Conservation (phyloP, 352 stramenopile genomes). For the Elongisporangium undulatum region DNA sequence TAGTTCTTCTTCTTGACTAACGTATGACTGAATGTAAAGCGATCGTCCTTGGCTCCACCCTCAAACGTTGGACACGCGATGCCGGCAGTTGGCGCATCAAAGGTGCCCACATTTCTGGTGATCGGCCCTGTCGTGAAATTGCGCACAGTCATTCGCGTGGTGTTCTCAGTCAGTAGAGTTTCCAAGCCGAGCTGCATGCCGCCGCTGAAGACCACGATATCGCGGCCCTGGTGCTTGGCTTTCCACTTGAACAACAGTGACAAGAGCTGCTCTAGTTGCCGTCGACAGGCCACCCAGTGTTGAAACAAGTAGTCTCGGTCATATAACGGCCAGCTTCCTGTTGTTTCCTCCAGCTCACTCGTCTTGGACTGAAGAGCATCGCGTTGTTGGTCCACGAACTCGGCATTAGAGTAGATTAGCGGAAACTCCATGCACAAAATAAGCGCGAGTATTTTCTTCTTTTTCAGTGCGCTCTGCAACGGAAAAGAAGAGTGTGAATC, state of each 20-base stretch:
- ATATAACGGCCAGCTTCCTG: conserved; percentile 38
- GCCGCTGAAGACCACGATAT: conserved; percentile 67
- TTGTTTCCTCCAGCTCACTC: conserved; percentile 1
- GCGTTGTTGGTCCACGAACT: conserved; percentile 37
- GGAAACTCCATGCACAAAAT: conserved; percentile 67
- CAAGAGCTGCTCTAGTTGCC: conserved; percentile 66
- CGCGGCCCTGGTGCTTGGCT: conserved; percentile 54
- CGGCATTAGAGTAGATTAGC: conserved; percentile 48
- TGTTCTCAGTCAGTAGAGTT: conserved; percentile 48
- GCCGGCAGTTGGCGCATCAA: conserved; percentile 40
- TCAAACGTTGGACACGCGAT: conserved; percentile 50
- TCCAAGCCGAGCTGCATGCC: conserved; percentile 59
- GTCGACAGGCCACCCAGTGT: conserved; percentile 66
- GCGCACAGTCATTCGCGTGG: conserved; percentile 39
- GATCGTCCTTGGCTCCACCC: conserved; percentile 30
- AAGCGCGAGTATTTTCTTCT: conserved; percentile 57
- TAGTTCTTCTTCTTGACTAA: conserved; percentile 57
- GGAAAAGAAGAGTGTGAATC: neutral
- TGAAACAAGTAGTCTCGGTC: conserved; percentile 43
- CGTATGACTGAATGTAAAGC: conserved; percentile 51
- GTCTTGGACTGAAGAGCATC: conserved; percentile 14
- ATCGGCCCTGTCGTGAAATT: conserved; percentile 62
- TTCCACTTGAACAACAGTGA: conserved; percentile 77
- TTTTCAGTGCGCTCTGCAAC: conserved; percentile 46
- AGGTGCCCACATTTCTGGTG: conserved; percentile 43